phyloP scores from a whole-genome alignment of 2,329 filamentous ascomycete genomes.

The Sporothrix mexicana region DNA sequence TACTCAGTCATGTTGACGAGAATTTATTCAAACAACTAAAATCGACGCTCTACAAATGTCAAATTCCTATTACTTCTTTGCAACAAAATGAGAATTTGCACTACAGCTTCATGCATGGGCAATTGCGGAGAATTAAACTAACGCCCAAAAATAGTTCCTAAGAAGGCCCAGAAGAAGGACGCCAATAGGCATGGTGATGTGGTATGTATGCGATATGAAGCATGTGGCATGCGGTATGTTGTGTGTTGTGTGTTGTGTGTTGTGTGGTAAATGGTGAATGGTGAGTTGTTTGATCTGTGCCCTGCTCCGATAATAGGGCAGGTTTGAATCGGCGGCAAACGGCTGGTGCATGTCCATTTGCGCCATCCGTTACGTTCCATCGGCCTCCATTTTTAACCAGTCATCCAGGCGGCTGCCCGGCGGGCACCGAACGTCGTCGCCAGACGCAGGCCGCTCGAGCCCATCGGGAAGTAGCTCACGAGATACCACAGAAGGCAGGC shows the following conservation, averaged over 20 bases:
- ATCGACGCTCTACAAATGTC: not conserved
- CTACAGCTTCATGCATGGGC: conserved; percentile 9
- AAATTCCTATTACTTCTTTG: not conserved
- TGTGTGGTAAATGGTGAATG: not conserved
- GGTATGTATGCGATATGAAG: not conserved
- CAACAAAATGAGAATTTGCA: not conserved
- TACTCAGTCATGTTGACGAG: not conserved
- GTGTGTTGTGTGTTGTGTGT: not conserved
- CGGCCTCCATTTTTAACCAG: conserved; percentile 57
- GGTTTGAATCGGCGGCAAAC: too few relatives aligned
- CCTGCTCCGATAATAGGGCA: not conserved
- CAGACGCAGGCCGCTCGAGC: conserved; percentile 82
- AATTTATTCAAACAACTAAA: not conserved
- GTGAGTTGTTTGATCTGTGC: not conserved
- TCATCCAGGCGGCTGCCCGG: conserved; percentile 87
- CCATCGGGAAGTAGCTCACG: conserved; percentile 98
- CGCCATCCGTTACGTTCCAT: not conserved
- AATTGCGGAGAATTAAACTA: not conserved
- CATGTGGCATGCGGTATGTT: not conserved
- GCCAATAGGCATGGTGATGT: not conserved
- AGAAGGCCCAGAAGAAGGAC: not conserved
- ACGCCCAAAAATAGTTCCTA: not conserved
- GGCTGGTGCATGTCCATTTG: too few relatives aligned
- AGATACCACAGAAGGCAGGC: conserved; percentile 89
- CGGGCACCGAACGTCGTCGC: conserved; percentile 85